These are phyloP conservation scores for Rhizopogon salebrosus DNA, from an alignment of 768 basidiomycete genomes.

Conservation along the genomic window DNA sequence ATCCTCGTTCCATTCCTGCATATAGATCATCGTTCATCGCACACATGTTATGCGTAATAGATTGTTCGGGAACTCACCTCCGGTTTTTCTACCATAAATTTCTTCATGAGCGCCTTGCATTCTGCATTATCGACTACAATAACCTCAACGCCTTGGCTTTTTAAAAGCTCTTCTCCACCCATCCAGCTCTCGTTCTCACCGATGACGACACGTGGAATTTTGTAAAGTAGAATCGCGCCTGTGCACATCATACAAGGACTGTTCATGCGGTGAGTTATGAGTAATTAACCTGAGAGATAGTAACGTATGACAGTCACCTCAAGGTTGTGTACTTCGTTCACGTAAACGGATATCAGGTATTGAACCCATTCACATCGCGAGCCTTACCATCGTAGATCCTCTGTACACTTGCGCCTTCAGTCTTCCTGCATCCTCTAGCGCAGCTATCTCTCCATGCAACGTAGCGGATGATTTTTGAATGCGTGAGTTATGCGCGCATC, in stretches of 20 bases:
- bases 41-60: constrained; percentile 6
- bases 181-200: constrained; percentile 55
- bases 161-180: constrained; percentile 51
- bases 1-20: constrained; percentile 56
- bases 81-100: constrained; percentile 52
- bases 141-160: constrained; percentile 48
- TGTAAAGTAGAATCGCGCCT: constrained; percentile 57
- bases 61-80: constrained; percentile 31
- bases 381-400: constrained; percentile 43
- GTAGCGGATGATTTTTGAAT: constrained; percentile 40
- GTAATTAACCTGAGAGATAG: not conserved
- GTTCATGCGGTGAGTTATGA: not conserved
- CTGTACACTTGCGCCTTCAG: constrained; percentile 40
- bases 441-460: constrained; percentile 43
- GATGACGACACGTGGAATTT: constrained; percentile 61
- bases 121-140: constrained; percentile 41
- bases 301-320: constrained; percentile 23
- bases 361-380: not conserved
- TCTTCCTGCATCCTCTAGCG: constrained; percentile 51
- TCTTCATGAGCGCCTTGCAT: constrained; percentile 50
- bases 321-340: constrained; percentile 32
- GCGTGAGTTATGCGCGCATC: constrained; percentile 40
- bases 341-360: not conserved
- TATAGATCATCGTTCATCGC: constrained; percentile 9
- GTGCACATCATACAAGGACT: constrained; percentile 67